Evolutionary conservation across 2,329 filamentous ascomycete species (phyloP).

Genomic region (Monosporascus sp.): DNA sequence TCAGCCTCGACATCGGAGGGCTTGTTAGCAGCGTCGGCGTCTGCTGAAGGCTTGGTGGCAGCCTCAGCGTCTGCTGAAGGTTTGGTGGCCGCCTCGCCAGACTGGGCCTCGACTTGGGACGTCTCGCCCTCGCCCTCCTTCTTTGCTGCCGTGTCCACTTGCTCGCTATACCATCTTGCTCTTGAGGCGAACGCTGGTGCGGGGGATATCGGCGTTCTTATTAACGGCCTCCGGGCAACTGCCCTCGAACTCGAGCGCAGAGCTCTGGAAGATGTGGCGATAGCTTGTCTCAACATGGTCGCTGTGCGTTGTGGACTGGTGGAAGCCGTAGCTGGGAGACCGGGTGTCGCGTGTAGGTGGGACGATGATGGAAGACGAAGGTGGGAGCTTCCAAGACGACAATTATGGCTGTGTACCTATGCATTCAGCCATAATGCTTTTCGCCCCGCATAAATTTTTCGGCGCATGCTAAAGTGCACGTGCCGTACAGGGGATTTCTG

Average conservation of each 20-base stretch:
- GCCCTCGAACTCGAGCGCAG: constrained; percentile 24
- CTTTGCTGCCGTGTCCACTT: constrained; percentile 33
- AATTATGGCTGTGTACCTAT: too few relatives aligned
- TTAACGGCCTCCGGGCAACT: constrained; percentile 46
- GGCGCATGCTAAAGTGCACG: too few relatives aligned
- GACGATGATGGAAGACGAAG: too few relatives aligned
- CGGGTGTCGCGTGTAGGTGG: too few relatives aligned
- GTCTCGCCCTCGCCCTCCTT: constrained; percentile 33
- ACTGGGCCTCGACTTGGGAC: constrained; percentile 32
- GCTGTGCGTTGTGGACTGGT: not conserved
- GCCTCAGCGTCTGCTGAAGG: constrained; percentile 25
- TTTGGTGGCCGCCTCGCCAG: constrained; percentile 25
- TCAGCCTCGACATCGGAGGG: constrained; percentile 42
- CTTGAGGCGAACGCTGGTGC: constrained; percentile 17
- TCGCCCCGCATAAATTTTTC: too few relatives aligned
- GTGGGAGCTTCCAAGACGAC: too few relatives aligned
- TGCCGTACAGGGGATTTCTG: too few relatives aligned
- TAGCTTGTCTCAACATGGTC: constrained; percentile 26
- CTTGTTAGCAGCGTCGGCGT: constrained; percentile 28
- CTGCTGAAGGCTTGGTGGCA: constrained; percentile 27
- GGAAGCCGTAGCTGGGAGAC: too few relatives aligned
- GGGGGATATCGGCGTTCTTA: constrained; percentile 40
- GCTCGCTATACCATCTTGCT: constrained; percentile 32
- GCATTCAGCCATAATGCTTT: too few relatives aligned
- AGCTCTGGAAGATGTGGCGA: constrained; percentile 24